Conservation (phyloP, 2,329 filamentous ascomycete species). For the Aspergillus bombycis region DNA sequence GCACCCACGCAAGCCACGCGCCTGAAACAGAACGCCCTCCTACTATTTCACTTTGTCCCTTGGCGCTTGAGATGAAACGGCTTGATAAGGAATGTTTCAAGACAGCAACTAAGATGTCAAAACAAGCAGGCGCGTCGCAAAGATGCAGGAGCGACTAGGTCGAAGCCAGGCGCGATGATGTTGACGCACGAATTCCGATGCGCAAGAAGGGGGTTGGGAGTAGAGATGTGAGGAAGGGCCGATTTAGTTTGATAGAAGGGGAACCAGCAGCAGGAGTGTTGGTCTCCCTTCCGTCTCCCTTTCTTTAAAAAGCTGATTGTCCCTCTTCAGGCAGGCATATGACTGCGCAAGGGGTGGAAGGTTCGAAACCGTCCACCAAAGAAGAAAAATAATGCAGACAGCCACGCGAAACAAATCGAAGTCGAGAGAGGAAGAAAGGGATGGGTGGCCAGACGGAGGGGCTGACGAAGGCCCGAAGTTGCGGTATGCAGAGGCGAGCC, state of each 20-base stretch:
- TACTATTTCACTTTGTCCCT: conserved; percentile 8
- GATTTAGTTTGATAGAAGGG: conserved; percentile 22
- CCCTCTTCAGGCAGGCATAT: conserved; percentile 14
- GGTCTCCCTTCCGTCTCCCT: conserved; percentile 30
- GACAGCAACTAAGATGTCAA: conserved; percentile 27
- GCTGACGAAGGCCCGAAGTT: conserved; percentile 26
- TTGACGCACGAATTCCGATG: conserved; percentile 18
- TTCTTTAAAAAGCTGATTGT: conserved; percentile 24
- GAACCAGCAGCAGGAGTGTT: conserved; percentile 21
- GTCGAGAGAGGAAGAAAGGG: conserved; percentile 24
- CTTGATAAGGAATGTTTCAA: conserved; percentile 36
- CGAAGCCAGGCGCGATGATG: conserved; percentile 23
- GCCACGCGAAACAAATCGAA: conserved; percentile 26
- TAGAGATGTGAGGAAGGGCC: conserved; percentile 13
- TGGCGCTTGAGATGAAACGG: conserved; percentile 19
- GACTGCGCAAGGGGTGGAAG: conserved; percentile 27
- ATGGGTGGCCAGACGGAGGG: conserved; percentile 19
- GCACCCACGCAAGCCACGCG: conserved; percentile 18
- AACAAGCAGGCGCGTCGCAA: conserved; percentile 28
- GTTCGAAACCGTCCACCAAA: conserved; percentile 12
- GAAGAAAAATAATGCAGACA: conserved; percentile 20
- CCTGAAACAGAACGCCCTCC: conserved; percentile 18
- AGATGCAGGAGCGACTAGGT: conserved; percentile 25
- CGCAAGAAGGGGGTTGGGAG: conserved; percentile 1
- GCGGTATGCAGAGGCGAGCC: conserved; percentile 28